Evolutionary conservation across 495 filamentous ascomycete genomes (phyloP), one percentile per base, ranked within the genome.

Genomic region (Penicillium desertorum): DNA sequence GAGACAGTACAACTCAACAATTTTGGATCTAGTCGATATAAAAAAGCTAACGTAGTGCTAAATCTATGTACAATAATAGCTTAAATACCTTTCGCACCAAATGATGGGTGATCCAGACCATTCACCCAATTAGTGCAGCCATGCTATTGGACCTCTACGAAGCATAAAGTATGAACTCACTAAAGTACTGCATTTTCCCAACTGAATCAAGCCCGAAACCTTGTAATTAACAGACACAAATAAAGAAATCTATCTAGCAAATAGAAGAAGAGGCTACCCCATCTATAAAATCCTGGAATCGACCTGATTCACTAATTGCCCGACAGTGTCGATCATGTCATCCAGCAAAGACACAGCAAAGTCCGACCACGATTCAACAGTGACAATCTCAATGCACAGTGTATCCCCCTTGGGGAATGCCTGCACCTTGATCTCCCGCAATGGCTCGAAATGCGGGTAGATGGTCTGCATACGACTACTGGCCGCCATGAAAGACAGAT

Each of bases 381-480:
- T 77, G 22, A 77, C 68, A 45, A 79, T 66, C 62, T 79, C 75
- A 3, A 79, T 44, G 45, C 65, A 72, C 59, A 78, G 22, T 11
- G 45, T 71, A 47, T 76, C 72, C 0, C 67, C 71, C 25, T 68
- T 60, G 0, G 47, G 47, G 30, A 77, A 79, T 8, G 76, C 74
- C 63, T 78, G 75, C 17, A 76, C 62, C 62, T 79, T 78, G 71
- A 73, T 76, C 63, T 78, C 75, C 34, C 74, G 61, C 43, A 78
- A 49, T 6, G 76, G 75, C 46, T 78, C 76, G 44, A 70, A 62
- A 36, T 74, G 74, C 1, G 71, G 72, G 44, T 78, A 78, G 5
- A 79, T 54, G 1, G 76, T 79, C 61, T 79, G 71, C 36, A 77
- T 66, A 2, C 56, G 52, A 3, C 66, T 66, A 41, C 56, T 61